Conservation (phyloP, 345 rosid species). For the Murraya paniculata region DNA sequence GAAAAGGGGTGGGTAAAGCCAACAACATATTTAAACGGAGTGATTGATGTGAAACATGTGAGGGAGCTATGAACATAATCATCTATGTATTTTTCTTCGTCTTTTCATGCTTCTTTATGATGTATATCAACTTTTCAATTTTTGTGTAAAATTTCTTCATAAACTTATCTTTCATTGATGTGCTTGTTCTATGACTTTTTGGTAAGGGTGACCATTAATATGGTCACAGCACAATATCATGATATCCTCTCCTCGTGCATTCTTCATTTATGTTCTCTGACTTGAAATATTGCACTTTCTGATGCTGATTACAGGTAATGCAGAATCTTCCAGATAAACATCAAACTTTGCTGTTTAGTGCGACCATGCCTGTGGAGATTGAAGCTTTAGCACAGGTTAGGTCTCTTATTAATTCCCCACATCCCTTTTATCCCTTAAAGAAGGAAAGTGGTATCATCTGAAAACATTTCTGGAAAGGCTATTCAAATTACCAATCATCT, state of each 20-base stretch:
- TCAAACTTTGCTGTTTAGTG: constrained; percentile 45
- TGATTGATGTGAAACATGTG: neutral
- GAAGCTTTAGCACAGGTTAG: constrained; percentile 38
- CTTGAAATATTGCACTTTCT: neutral
- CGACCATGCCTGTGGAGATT: constrained; percentile 47
- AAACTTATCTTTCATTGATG: neutral
- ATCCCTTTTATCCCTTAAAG: neutral
- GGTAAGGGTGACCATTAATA: neutral
- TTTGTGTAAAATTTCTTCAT: neutral
- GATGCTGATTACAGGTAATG: constrained; percentile 30
- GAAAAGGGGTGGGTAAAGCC: neutral
- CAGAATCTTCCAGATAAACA: constrained; percentile 33
- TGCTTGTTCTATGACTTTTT: neutral
- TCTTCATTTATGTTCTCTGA: neutral
- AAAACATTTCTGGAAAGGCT: neutral
- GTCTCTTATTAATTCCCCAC: neutral
- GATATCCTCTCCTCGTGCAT: neutral
- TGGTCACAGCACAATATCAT: neutral
- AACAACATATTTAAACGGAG: neutral
- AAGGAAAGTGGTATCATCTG: neutral
- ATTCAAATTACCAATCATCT: too few species aligned
- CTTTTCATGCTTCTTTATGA: neutral
- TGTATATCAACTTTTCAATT: neutral
- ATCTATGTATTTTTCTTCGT: neutral
- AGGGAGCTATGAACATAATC: neutral